phyloP scores from a whole-genome alignment of 345 rosid genomes.

The Syzygium jambos region DNA sequence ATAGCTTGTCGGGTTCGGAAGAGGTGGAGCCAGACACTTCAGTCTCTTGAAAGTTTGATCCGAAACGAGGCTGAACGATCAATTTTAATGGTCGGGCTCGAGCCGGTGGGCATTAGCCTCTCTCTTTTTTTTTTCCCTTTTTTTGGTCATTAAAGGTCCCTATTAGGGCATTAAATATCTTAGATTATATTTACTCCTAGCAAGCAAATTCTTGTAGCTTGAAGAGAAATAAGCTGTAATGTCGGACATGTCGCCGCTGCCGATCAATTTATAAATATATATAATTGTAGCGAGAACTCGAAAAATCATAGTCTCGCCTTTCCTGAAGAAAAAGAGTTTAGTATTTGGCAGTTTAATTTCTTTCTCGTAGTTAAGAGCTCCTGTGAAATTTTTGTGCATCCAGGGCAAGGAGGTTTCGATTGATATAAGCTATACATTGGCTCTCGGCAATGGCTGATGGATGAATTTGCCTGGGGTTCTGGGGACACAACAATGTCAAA shows the following conservation, averaged over 20 bases:
- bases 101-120: conserved; percentile 6
- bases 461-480: not conserved
- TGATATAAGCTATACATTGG: not conserved
- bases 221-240: not conserved
- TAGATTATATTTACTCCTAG: not conserved
- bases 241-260: not conserved
- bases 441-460: not conserved
- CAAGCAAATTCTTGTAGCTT: conserved; percentile 8
- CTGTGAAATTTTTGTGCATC: not conserved
- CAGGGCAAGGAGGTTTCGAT: not conserved
- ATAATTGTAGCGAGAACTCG: not conserved
- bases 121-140: not conserved
- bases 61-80: conserved; percentile 9
- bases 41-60: conserved; percentile 14
- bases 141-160: conserved; percentile 13
- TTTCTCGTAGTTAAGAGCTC: not conserved
- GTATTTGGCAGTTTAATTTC: not conserved
- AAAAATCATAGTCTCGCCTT: not conserved
- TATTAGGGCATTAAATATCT: conserved; percentile 21
- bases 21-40: conserved; percentile 42
- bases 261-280: not conserved
- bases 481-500: not conserved
- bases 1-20: conserved; percentile 34
- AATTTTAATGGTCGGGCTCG: conserved; percentile 3
- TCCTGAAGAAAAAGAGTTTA: not conserved